A percentile compares a stretch with the other conserved stretches of the same genome.
Conservation (phyloP, 2,329 filamentous ascomycete species). For the Scytalidium sp. region DNA sequence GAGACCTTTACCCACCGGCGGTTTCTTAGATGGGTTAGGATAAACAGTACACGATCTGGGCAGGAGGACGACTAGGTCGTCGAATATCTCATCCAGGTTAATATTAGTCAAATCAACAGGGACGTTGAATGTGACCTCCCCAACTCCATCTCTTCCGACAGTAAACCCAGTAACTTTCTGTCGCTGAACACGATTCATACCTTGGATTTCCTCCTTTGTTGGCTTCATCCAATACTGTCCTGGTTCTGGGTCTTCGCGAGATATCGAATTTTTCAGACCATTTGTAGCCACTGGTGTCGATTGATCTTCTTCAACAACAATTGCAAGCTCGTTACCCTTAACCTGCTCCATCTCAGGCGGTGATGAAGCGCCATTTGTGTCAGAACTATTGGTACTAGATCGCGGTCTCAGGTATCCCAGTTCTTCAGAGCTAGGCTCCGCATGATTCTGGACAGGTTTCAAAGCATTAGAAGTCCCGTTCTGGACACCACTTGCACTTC, state of each 20-base stretch:
- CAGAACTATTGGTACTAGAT: conserved; percentile 36
- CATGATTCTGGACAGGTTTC: conserved; percentile 33
- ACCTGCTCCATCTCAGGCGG: conserved; percentile 68
- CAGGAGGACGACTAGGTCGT: conserved; percentile 71
- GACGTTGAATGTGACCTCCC: conserved; percentile 76
- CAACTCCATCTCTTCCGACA: conserved; percentile 79
- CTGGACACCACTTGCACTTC: conserved; percentile 36
- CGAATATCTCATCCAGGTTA: conserved; percentile 76
- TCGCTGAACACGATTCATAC: conserved; percentile 77
- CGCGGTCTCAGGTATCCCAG: conserved; percentile 55
- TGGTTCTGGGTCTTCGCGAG: conserved; percentile 33
- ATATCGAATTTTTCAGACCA: conserved; percentile 4
- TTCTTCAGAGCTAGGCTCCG: conserved; percentile 55
- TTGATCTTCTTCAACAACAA: conserved; percentile 70
- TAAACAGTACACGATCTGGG: conserved; percentile 88
- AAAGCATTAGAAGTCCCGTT: conserved; percentile 34
- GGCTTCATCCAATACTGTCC: conserved; percentile 90
- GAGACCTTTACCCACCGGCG: conserved; percentile 78
- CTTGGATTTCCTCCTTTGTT: conserved; percentile 67
- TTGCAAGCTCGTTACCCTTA: conserved; percentile 71
- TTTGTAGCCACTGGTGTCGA: conserved; percentile 20
- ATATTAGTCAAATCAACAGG: conserved; percentile 80
- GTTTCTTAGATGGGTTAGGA: conserved; percentile 69
- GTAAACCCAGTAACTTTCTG: conserved; percentile 71
- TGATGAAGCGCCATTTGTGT: conserved; percentile 41